Evolutionary conservation across 2,329 filamentous ascomycete genomes (phyloP).

Genomic region (Incumbomyces delicatus): DNA sequence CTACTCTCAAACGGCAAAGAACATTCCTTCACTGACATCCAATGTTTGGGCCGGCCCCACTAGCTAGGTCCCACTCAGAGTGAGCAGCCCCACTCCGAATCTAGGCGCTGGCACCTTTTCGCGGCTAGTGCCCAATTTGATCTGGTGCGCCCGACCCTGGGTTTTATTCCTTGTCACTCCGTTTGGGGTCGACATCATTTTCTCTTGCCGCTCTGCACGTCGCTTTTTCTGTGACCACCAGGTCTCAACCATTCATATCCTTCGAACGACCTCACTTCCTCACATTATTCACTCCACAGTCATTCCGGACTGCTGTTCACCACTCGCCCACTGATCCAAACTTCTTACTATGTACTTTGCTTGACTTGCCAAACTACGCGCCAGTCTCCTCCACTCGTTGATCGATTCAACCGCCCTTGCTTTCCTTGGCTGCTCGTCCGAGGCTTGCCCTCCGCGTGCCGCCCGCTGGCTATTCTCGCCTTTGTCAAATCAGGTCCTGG

Average conservation of each 20-base stretch:
- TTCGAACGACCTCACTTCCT: slow-evolving; percentile 5
- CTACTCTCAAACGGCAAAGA: not conserved
- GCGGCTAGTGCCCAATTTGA: slow-evolving; percentile 1
- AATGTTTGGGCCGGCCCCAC: no score
- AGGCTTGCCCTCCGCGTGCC: slow-evolving; percentile 5
- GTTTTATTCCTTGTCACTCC: not conserved
- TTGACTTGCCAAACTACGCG: slow-evolving; percentile 7
- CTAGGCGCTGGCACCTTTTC: slow-evolving; percentile 4
- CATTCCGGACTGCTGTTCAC: slow-evolving; percentile 1
- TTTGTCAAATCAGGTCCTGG: not conserved
- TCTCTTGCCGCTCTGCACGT: slow-evolving; percentile 6
- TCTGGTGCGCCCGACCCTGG: slow-evolving; percentile 1
- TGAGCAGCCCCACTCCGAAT: not conserved
- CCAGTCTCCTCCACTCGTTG: slow-evolving; percentile 10
- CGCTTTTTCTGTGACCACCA: slow-evolving; percentile 7
- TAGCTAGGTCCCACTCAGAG: no score
- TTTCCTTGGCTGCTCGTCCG: slow-evolving; percentile 1
- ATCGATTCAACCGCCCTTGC: slow-evolving; percentile 3
- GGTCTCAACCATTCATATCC: slow-evolving; percentile 8
- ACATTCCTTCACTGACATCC: no score
- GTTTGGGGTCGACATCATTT: slow-evolving; percentile 6
- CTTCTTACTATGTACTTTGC: slow-evolving; percentile 1
- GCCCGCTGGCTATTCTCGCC: not conserved
- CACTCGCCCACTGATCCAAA: not conserved
- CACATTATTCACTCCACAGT: slow-evolving; percentile 5